Conservation (phyloP, 2,329 filamentous ascomycete genomes). For the Exophiala calicioides region DNA sequence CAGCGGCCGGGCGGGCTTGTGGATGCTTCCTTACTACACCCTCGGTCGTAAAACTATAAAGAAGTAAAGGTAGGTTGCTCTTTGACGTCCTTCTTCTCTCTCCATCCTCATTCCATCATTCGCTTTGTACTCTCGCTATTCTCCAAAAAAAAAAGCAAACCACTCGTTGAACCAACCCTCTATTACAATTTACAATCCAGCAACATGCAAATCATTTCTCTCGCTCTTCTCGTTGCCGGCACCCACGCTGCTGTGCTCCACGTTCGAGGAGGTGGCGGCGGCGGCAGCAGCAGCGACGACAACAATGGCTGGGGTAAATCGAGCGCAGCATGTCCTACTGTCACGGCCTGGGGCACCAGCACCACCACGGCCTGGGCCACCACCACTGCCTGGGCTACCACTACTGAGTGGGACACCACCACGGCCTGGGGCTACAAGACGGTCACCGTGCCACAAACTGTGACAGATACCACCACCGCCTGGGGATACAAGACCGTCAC, state of each 20-base stretch:
- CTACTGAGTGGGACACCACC: conserved; percentile 1
- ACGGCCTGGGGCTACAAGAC: background rate
- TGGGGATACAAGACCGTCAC: background rate
- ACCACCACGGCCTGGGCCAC: background rate
- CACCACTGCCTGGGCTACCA: too few relatives aligned
- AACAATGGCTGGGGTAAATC: background rate
- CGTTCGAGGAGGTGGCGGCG: background rate
- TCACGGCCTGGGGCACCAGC: background rate
- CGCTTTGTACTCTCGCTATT: background rate
- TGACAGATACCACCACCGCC: background rate
- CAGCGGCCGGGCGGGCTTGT: too few relatives aligned
- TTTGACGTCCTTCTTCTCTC: too few relatives aligned
- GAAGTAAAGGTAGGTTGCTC: too few relatives aligned
- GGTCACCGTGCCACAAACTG: background rate
- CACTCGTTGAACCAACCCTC: too few relatives aligned
- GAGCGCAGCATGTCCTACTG: background rate
- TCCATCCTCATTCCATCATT: background rate
- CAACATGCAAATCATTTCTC: conserved; percentile 6
- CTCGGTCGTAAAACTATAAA: too few relatives aligned
- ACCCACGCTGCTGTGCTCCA: conserved; percentile 1
- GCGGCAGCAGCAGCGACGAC: background rate
- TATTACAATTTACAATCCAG: background rate
- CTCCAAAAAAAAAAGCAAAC: too few relatives aligned
- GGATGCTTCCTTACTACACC: too few relatives aligned
- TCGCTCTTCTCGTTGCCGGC: conserved; percentile 4